Evolutionary conservation across 164 flowering plant genomes (phyloP).

Genomic region (Nymphaea thermarum): DNA sequence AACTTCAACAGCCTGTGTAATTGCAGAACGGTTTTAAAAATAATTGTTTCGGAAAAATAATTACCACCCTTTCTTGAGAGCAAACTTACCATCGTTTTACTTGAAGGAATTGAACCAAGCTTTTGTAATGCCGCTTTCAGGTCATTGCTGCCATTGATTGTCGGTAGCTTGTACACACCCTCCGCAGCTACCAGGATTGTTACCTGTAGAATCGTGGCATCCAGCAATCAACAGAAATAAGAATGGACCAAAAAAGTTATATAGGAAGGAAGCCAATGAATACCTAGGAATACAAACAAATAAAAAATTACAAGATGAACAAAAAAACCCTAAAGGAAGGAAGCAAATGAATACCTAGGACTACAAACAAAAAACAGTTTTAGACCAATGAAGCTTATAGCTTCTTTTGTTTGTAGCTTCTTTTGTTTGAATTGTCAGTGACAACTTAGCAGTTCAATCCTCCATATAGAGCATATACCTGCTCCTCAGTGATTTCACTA

Average conservation of each 20-base stretch:
- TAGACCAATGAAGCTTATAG: no score
- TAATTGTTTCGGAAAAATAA: background rate
- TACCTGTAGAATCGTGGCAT: slow-evolving; percentile 29
- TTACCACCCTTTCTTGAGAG: background rate
- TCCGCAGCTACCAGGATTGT: slow-evolving; percentile 88
- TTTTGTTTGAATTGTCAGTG: no score
- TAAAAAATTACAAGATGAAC: background rate
- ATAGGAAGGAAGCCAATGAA: background rate
- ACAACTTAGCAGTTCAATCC: no score
- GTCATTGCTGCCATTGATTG: slow-evolving; percentile 61
- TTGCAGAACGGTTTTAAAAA: slow-evolving; percentile 5
- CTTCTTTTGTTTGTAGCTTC: no score
- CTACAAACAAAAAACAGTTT: no score
- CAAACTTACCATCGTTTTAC: slow-evolving; percentile 47
- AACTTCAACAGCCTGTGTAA: slow-evolving; percentile 83
- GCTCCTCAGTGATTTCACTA: no score
- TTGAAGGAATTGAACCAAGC: slow-evolving; percentile 72
- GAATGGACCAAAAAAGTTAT: background rate
- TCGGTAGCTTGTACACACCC: slow-evolving; percentile 65
- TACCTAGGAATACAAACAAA: background rate
- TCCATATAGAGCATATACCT: no score
- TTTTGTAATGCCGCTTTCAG: slow-evolving; percentile 85
- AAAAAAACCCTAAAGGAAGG: background rate
- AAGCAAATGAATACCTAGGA: no score
- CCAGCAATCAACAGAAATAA: background rate